These are phyloP conservation scores for Apocynum venetum DNA, from an alignment of 257 asterid species.

Conservation along the genomic window DNA sequence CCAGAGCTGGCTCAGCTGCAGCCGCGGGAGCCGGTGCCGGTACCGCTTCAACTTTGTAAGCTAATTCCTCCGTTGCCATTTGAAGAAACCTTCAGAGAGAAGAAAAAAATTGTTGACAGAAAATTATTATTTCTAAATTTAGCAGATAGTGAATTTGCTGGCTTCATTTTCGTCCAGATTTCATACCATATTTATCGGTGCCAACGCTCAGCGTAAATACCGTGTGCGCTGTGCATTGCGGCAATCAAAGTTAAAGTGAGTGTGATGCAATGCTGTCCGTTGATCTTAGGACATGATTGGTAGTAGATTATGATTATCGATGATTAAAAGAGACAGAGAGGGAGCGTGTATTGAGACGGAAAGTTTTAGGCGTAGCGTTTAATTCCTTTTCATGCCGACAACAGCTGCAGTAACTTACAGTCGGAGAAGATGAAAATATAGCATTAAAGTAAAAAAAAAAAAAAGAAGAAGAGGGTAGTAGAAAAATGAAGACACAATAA, in stretches of 20 bases:
- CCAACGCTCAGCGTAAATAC: slow-evolving; percentile 13
- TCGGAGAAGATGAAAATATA: too few species aligned
- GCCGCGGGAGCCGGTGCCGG: neutral
- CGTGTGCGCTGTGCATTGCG: slow-evolving; percentile 10
- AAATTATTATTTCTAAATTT: neutral
- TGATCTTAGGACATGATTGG: neutral
- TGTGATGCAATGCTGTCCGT: neutral
- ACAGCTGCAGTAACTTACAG: neutral
- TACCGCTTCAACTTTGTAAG: too few species aligned
- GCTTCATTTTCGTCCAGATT: neutral
- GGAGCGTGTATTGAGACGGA: neutral
- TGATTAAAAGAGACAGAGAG: neutral
- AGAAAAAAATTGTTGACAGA: neutral
- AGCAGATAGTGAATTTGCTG: neutral
- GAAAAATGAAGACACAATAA: too few species aligned
- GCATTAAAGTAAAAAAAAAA: too few species aligned
- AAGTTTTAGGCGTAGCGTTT: neutral
- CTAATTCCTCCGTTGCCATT: slow-evolving; percentile 24
- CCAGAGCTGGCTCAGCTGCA: slow-evolving; percentile 45
- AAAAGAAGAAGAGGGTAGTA: too few species aligned
- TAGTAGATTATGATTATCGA: neutral
- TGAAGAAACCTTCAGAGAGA: neutral
- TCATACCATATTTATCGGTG: slow-evolving; percentile 21
- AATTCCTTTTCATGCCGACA: slow-evolving; percentile 15
- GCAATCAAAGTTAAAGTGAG: neutral